Base-by-base conservation (phyloP, 257 asterid genomes). In the Plantago ovata region DNA sequence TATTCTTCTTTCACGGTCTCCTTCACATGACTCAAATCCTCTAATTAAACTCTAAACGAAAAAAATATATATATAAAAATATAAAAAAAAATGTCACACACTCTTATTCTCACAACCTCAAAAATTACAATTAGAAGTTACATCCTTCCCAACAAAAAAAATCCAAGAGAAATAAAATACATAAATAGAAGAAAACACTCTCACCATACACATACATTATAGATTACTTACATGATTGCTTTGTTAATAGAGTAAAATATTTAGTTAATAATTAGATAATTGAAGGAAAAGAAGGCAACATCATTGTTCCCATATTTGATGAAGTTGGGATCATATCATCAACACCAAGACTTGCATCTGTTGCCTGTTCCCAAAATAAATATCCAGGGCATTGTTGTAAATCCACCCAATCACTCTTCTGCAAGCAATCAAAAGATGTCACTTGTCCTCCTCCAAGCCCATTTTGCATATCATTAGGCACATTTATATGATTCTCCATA, bases 361-460 rank as follows among this genome's bases (percentile, higher is more conserved):
- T 44, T 65, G 33, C 36, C 16, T 82, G 88, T 53, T 89, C 94
- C 97, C 95, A 86, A 40, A 78, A 84, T 53, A 81, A 71, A 72
- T 71, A 84, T 69, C 80, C 78, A 13, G 86, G 75, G 56, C 81
- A 81, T 9, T 86, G 85, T 38, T 80, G 87, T 45, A 78, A 48
- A 4, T 80, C 84, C 38, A 64, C 75, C 97, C 97, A 89, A 18
- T 75, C 77, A 54, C 74, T 80, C 46, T 75, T 74, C 68, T 77
- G 81, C 66, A 80, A 23, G 60, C 82, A 75, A 67, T 84, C 93
- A 19, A 56, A 61, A 7, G 66, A 53, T 23, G 73, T 18, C 19
- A 63, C 38, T 13, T 72, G 75, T 12, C 66, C 74, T 32, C 75
- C 74, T 13, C 65, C 72, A 47, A 24, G 32, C 3, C 61, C 38